Evolutionary conservation across 75 land plant genomes (phyloP).

Genomic region (Selaginella moellendorffii): DNA sequence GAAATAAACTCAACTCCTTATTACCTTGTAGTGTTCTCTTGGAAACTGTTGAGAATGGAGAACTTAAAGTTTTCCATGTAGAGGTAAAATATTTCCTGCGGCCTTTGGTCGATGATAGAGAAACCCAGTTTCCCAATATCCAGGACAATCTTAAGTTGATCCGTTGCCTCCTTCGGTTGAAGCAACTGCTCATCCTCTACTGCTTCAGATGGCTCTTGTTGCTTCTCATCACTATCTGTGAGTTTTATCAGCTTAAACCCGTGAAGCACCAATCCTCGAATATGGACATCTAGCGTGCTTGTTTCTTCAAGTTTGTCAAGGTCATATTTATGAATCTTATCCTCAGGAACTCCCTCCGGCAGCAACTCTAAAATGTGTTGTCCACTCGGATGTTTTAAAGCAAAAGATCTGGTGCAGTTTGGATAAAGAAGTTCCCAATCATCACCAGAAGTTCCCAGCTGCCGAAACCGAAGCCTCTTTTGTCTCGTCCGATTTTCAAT

Average conservation of each 20-base stretch:
- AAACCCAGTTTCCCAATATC: conserved; percentile 53
- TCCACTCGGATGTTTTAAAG: conserved; percentile 85
- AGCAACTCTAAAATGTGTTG: conserved; percentile 44
- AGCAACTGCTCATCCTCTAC: not conserved
- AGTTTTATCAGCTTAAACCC: not conserved
- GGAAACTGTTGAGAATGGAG: conserved; percentile 11
- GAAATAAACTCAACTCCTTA: too few species aligned
- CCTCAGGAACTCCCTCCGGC: conserved; percentile 5
- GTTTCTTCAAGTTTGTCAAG: not conserved
- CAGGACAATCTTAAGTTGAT: not conserved
- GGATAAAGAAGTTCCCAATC: conserved; percentile 49
- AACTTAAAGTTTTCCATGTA: conserved; percentile 56
- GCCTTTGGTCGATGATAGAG: conserved; percentile 69
- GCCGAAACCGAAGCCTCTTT: conserved; percentile 38
- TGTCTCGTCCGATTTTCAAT: conserved; percentile 59
- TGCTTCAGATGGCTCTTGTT: not conserved
- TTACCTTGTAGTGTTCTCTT: not conserved
- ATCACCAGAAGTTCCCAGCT: conserved; percentile 49
- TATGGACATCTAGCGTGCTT: not conserved
- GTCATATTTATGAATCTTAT: not conserved
- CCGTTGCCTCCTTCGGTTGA: not conserved
- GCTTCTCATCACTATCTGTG: not conserved
- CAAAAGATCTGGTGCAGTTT: conserved; percentile 46
- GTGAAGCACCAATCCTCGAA: not conserved
- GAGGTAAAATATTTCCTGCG: conserved; percentile 66